phyloP scores from a whole-genome alignment of 176 grass and related monocot genomes.

The Otatea glauca region DNA sequence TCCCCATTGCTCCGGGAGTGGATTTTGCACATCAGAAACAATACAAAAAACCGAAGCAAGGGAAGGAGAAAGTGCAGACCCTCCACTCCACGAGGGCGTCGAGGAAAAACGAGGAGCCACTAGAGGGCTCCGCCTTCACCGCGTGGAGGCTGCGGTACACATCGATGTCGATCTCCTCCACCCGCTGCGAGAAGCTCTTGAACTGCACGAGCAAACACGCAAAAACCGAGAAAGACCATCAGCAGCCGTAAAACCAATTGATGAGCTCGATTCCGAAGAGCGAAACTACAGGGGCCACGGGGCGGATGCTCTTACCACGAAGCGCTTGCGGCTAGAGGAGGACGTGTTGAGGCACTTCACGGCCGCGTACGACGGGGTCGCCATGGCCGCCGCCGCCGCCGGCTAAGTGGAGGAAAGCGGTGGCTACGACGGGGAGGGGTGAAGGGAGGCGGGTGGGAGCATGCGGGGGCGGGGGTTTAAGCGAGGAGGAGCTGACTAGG shows the following conservation, averaged over 20 bases:
- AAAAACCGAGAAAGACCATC: slow-evolving; percentile 20
- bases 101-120: slow-evolving; percentile 83
- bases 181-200: slow-evolving; percentile 83
- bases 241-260: neutral
- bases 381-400: slow-evolving; percentile 52
- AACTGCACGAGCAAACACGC: slow-evolving; percentile 54
- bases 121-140: slow-evolving; percentile 73
- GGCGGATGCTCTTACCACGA: slow-evolving; percentile 59
- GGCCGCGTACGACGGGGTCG: slow-evolving; percentile 54
- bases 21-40: neutral
- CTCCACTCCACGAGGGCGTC: slow-evolving; percentile 78
- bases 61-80: slow-evolving; percentile 47
- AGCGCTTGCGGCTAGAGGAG: slow-evolving; percentile 66
- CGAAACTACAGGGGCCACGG: neutral
- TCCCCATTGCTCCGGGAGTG: neutral
- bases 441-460: neutral
- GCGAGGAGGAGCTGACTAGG: slow-evolving; percentile 34
- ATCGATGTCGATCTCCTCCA: slow-evolving; percentile 85
- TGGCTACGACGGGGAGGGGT: neutral
- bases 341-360: slow-evolving; percentile 73
- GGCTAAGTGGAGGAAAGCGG: neutral
- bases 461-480: slow-evolving; percentile 47
- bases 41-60: slow-evolving; percentile 3
- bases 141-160: slow-evolving; percentile 74
- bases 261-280: slow-evolving; percentile 14